phyloP scores from a whole-genome alignment of 441 rosid genomes.

The Gossypium davidsonii region DNA sequence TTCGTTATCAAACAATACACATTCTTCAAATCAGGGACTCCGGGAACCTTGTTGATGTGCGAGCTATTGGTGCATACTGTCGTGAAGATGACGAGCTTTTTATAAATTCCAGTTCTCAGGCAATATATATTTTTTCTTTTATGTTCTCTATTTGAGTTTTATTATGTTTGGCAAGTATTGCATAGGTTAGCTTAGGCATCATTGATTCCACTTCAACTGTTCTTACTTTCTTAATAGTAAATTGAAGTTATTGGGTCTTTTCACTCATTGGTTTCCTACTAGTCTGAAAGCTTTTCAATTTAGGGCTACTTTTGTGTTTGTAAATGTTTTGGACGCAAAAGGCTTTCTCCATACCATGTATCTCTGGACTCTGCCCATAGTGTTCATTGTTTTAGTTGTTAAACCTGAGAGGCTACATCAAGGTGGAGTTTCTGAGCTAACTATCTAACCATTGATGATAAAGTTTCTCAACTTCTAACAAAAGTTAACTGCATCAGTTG shows the following conservation, averaged over 20 bases:
- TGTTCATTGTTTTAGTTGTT: not conserved
- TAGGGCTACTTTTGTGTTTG: not conserved
- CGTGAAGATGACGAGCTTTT: slow-evolving; percentile 93
- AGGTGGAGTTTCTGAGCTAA: slow-evolving; percentile 16
- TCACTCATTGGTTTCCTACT: not conserved
- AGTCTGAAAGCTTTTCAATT: not conserved
- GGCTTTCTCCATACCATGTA: not conserved
- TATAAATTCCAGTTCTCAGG: slow-evolving; percentile 72
- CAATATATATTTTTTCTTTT: slow-evolving; percentile 21
- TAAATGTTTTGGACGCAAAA: not conserved
- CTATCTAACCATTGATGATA: slow-evolving; percentile 28
- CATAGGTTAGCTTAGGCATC: not conserved
- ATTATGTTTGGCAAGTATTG: not conserved
- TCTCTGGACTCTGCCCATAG: not conserved
- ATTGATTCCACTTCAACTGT: not conserved
- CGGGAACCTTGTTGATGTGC: slow-evolving; percentile 79
- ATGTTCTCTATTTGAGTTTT: not conserved
- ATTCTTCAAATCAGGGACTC: slow-evolving; percentile 88
- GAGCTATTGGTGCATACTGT: slow-evolving; percentile 79
- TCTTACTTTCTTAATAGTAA: not conserved
- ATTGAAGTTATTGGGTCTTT: not conserved
- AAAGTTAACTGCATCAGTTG: slow-evolving; percentile 39
- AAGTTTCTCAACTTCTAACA: slow-evolving; percentile 42
- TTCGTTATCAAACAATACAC: slow-evolving; percentile 83
- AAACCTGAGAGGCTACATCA: not conserved